Evolutionary conservation across 2,329 filamentous ascomycete genomes (phyloP).

Genomic region (Paracorniculantispora psalliotae): DNA sequence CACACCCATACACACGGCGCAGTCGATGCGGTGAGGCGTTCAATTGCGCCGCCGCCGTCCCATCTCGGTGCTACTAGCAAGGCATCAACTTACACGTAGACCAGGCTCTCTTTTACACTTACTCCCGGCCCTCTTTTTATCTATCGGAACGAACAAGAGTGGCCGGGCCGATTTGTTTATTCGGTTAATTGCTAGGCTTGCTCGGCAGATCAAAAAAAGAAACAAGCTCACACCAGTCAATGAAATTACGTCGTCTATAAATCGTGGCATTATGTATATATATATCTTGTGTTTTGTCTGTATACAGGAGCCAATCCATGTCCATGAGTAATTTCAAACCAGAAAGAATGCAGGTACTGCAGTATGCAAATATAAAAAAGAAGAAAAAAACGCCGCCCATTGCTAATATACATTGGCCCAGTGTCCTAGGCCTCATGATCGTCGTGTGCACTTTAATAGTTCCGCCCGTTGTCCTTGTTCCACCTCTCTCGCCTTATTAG

Average conservation of each 20-base stretch:
- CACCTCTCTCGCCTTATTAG: conserved; percentile 29
- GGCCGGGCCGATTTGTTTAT: no score
- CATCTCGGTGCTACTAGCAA: not conserved
- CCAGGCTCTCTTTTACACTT: no score
- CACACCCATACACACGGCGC: no score
- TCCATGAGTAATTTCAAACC: not conserved
- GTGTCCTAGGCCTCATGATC: not conserved
- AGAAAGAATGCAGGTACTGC: not conserved
- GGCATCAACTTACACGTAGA: not conserved
- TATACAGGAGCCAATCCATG: no score
- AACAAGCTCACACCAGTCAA: no score
- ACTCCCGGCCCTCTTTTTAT: no score
- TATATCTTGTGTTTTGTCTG: no score
- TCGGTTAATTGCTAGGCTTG: no score
- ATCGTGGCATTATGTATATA: no score
- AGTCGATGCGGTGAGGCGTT: not conserved
- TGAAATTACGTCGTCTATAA: no score
- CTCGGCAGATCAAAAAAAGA: no score
- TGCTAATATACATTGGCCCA: conserved; percentile 7
- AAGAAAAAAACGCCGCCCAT: not conserved
- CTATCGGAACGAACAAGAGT: no score
- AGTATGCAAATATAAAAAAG: not conserved
- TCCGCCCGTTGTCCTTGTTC: not conserved
- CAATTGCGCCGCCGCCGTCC: not conserved
- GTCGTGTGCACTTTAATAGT: not conserved